A percentile compares a stretch with the other conserved stretches of the same genome.
Conservation (phyloP, 2,329 filamentous ascomycete genomes). For the Blastomyces emzantsi region DNA sequence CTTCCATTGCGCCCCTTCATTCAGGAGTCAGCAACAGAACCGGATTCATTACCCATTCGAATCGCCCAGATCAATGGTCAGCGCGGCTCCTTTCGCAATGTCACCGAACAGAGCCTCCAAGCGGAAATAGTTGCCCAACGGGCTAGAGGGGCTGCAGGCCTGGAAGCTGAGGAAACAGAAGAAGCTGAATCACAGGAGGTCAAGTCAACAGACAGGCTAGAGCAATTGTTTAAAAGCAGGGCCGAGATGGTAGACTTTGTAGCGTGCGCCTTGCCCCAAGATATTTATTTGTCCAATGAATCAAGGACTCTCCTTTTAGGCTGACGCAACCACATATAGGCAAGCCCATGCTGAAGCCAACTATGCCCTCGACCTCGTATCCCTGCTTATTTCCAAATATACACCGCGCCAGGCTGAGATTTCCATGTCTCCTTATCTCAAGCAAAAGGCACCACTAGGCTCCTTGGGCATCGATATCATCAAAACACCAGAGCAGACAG, state of each 20-base stretch:
- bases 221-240: conserved; percentile 37
- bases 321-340: conserved; percentile 20
- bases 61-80: conserved; percentile 71
- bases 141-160: conserved; percentile 35
- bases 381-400: conserved; percentile 74
- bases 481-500: conserved; percentile 50
- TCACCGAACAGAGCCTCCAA: conserved; percentile 64
- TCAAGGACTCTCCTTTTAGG: neutral
- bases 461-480: conserved; percentile 62
- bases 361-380: conserved; percentile 71
- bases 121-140: conserved; percentile 52
- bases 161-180: conserved; percentile 41
- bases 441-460: conserved; percentile 62
- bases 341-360: conserved; percentile 43
- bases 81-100: conserved; percentile 69
- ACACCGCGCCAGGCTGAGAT: conserved; percentile 58
- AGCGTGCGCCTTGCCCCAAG: conserved; percentile 23
- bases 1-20: conserved; percentile 54
- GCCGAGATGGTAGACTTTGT: conserved; percentile 39
- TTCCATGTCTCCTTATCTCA: conserved; percentile 62
- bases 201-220: conserved; percentile 31
- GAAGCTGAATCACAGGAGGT: conserved; percentile 29
- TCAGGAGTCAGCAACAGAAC: conserved; percentile 14
- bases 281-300: neutral
- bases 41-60: conserved; percentile 55